phyloP scores from a whole-genome alignment of 73 alveolate genomes.

The Blepharisma stoltei region DNA sequence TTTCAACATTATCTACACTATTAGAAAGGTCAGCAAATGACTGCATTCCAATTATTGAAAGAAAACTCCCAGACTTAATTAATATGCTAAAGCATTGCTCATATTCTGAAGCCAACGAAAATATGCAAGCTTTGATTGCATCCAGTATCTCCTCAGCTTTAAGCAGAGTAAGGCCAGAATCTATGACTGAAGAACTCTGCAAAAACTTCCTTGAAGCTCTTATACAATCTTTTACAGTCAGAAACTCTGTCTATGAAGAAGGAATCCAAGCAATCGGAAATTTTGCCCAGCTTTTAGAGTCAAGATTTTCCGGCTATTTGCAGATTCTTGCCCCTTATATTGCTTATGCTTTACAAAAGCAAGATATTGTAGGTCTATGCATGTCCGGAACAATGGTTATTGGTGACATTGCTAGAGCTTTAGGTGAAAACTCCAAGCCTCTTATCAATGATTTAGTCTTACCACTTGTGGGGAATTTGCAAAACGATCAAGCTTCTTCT shows the following conservation, averaged over 20 bases:
- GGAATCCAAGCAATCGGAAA: conserved; percentile 6
- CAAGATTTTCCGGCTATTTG: not conserved
- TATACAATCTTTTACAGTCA: not conserved
- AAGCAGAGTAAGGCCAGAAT: not conserved
- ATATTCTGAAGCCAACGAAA: not conserved
- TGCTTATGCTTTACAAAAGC: conserved; percentile 19
- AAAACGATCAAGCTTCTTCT: not conserved
- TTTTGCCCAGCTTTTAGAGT: not conserved
- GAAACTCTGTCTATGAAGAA: conserved; percentile 10
- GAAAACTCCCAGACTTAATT: not conserved
- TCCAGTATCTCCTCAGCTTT: not conserved
- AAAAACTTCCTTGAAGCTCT: conserved; percentile 7
- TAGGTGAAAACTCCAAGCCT: conserved; percentile 10
- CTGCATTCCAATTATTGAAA: not conserved
- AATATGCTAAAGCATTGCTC: not conserved
- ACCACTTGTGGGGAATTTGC: not conserved
- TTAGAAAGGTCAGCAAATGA: conserved; percentile 18
- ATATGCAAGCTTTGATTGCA: not conserved
- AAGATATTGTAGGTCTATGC: not conserved
- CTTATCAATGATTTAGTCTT: not conserved
- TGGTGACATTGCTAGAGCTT: conserved; percentile 35
- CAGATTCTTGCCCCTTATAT: conserved; percentile 25
- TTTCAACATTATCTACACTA: not conserved
- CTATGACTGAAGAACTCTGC: not conserved
- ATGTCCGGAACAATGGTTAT: conserved; percentile 18